Evolutionary conservation across 148 eudicot species (phyloP), one percentile per base, ranked within the genome.

Genomic region (Silene uniflora): DNA sequence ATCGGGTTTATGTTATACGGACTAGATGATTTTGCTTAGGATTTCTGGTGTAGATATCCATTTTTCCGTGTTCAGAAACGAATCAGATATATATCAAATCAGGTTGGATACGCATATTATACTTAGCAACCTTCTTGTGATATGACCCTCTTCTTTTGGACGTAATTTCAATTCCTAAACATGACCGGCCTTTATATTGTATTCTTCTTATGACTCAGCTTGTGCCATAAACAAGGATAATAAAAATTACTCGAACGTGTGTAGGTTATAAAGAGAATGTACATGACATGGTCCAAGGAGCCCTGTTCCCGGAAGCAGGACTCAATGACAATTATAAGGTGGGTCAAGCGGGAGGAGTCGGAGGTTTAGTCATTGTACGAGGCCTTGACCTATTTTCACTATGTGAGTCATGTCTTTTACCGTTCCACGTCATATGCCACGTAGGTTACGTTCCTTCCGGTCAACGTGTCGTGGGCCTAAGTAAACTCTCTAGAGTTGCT

Each of bases 401-500:
- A 72, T 95, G 98, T 47, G 97, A 95, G 81, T 89, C 87, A 67
- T 95, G 98, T 83, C 84, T 92, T 84, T 83, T 95, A 21, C 98
- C 97, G 0, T 95, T 92, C 85, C 93, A 87, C 79, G 91, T 92
- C 7, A 95, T 88, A 81, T 95, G 98, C n/a, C 97, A 95, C 54
- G 86, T 95, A 32, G 98, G 96, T 22, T 95, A 92, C 75, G 86
- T 95, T 69, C 96, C 98, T 24, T 89, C 93, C 21, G 97, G 93
- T 47, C 88, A 90, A 29, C 83, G 89, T 3, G 97, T 95, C 61
- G 89, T 95, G 18, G 98, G 98, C 77, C 91, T 95, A 55, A 95
- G 98, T 81, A 95, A 95, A 83, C 92, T 95, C 71, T 90, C 93
- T 65, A 89, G 98, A 59, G 98, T 90, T n/a, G 87, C 97, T 65